Conservation (phyloP, 1,284 basidiomycete genomes). For the Boletus smithii region DNA sequence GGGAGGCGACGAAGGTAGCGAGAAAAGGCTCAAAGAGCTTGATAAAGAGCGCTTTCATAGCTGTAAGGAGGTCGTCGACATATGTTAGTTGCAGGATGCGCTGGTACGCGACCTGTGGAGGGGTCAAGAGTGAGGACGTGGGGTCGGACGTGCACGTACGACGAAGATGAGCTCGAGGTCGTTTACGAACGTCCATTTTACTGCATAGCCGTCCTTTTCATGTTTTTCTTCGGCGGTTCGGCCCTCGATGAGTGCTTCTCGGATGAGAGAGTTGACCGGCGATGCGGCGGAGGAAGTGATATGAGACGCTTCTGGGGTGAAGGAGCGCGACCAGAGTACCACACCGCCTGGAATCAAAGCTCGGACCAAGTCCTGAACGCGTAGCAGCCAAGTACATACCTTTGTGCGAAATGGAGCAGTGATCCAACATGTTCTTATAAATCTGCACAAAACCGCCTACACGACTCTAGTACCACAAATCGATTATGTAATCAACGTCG, state of each 20-base stretch:
- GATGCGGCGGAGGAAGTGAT: constrained; percentile 75
- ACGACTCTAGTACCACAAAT: too few relatives aligned
- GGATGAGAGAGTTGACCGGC: constrained; percentile 86
- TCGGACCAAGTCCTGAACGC: background rate
- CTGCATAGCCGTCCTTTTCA: constrained; percentile 88
- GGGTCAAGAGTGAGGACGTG: constrained; percentile 3
- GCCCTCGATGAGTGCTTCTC: constrained; percentile 87
- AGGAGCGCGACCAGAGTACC: constrained; percentile 90
- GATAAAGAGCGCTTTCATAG: constrained; percentile 81
- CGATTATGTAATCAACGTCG: constrained; percentile 25
- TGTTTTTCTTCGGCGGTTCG: constrained; percentile 74
- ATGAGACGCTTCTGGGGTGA: constrained; percentile 78
- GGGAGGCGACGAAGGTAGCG: constrained; percentile 74
- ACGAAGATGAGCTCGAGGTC: constrained; percentile 94
- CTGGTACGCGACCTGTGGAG: constrained; percentile 87
- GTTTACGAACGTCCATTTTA: constrained; percentile 91
- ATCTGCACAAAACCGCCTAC: too few relatives aligned
- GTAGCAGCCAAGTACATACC: constrained; percentile 42
- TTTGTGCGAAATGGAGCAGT: constrained; percentile 88
- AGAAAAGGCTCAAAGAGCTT: constrained; percentile 83
- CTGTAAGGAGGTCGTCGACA: constrained; percentile 81
- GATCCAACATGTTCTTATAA: constrained; percentile 66
- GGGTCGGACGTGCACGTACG: constrained; percentile 45
- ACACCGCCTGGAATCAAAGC: constrained; percentile 66
- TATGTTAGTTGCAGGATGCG: constrained; percentile 95